These are phyloP conservation scores for Lotmaria passim DNA, from an alignment of 208 protist genomes.

Conservation along the genomic window DNA sequence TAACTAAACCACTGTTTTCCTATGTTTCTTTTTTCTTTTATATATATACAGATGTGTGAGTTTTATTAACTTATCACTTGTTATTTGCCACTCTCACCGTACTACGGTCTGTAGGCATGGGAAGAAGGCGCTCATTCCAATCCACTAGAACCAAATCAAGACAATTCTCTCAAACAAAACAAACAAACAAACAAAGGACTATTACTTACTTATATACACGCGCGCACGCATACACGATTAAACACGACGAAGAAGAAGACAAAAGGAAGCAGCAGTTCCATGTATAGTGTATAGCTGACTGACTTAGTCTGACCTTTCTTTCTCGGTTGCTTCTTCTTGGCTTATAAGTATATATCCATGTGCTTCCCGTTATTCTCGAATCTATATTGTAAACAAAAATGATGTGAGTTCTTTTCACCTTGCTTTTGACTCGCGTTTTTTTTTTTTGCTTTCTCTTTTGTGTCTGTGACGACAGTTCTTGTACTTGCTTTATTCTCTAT, in stretches of 20 bases:
- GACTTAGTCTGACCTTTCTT: background rate
- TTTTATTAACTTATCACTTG: too few species aligned
- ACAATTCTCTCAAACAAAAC: too few species aligned
- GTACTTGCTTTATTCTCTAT: constrained; percentile 11
- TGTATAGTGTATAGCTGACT: background rate
- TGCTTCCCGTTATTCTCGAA: constrained; percentile 14
- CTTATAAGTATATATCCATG: too few species aligned
- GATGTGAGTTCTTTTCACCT: background rate
- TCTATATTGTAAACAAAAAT: constrained; percentile 11
- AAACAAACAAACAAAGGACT: too few species aligned
- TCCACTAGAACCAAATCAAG: background rate
- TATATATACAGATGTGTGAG: too few species aligned
- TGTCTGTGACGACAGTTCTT: background rate
- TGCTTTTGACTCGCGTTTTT: background rate
- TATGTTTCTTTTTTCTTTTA: too few species aligned
- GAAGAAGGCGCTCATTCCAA: too few species aligned
- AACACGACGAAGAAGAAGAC: background rate
- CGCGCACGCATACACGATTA: background rate
- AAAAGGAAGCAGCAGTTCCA: background rate
- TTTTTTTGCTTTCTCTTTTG: background rate
- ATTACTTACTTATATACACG: background rate
- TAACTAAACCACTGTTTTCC: too few species aligned
- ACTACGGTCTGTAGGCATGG: too few species aligned
- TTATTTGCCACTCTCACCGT: too few species aligned
- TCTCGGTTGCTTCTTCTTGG: background rate